Base-by-base conservation (phyloP, 805 yeast genomes). In the Zygosaccharomyces kombuchaensis region DNA sequence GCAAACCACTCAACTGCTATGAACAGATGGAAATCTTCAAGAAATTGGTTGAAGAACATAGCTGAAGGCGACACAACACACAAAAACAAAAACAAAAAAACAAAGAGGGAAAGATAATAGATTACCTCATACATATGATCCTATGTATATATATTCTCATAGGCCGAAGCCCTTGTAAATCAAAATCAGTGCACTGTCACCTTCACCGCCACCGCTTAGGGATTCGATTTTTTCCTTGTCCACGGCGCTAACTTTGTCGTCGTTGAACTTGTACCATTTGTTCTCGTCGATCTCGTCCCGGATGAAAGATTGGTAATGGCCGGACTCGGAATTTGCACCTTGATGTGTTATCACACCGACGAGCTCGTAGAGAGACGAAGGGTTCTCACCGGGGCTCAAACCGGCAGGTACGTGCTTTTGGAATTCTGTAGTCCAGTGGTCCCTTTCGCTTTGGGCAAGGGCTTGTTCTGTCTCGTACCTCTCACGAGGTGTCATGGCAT, bases 161-260 rank as follows among this genome's bases (percentile, higher is more conserved):
- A 84, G 69, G 14, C 91, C 95, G 53, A 84, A 78, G 6, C 88
- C 95, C 62, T 83, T 84, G 72, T 93, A 93, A 45, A 93, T 69
- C 55, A 91, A 74, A 45, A 93, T 82, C 65, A 93, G 77, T 2
- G 99, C 99, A 59, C 93, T 82, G 67, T 93, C 99, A 56, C 96
- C 81, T 70, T 95, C 99, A 47, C 98, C 97, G 46, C 99, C 99
- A 36, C 99, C 99, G 4, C 97, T 86, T 54, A 93, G 74, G 46
- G 77, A 67, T 65, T 89, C 96, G 50, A 93, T 81, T 61, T 80
- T 87, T 42, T 89, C 93, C 60, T 80, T 84, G 51, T 75, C 80
- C n/a, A 90, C 89, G 34, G 74, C 70, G 6, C 79, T 71, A 13
- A 93, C 96, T 62, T 84, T 84, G 68, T 90, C 96, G 66, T 93